phyloP scores from a whole-genome alignment of 306 rosid species.

The Neltuma alba region DNA sequence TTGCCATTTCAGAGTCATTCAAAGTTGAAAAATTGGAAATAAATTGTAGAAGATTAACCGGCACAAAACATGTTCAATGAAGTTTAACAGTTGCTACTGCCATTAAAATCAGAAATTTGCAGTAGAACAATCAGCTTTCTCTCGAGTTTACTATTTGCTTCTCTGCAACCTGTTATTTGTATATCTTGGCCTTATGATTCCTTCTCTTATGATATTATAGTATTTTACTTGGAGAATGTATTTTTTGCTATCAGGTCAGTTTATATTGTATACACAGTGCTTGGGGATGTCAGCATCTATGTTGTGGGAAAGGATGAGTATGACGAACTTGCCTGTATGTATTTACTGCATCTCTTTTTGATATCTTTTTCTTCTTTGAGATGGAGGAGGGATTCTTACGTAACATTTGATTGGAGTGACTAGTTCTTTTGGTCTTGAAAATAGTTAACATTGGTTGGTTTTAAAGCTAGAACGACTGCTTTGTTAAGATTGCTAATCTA shows the following conservation, averaged over 20 bases:
- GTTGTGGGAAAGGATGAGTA: conserved; percentile 91
- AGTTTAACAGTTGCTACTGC: conserved; percentile 1
- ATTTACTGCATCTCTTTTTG: conserved; percentile 25
- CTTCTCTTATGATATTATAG: background rate
- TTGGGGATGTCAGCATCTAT: conserved; percentile 91
- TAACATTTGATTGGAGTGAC: background rate
- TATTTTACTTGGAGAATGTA: conserved; percentile 3
- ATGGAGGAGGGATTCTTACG: background rate
- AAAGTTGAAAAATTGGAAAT: background rate
- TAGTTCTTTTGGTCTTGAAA: conserved; percentile 2
- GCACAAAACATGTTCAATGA: conserved; percentile 8
- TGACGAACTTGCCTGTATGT: conserved; percentile 92
- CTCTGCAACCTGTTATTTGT: conserved; percentile 1
- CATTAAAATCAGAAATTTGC: conserved; percentile 7
- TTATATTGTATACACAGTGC: conserved; percentile 86
- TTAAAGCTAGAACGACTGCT: background rate
- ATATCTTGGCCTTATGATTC: background rate
- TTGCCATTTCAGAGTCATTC: background rate
- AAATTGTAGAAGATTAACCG: conserved; percentile 15
- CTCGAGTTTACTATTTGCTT: conserved; percentile 9
- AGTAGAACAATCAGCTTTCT: conserved; percentile 1
- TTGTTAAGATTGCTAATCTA: background rate
- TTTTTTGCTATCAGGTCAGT: conserved; percentile 73
- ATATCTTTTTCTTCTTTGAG: background rate
- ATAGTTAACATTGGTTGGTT: background rate